Evolutionary conservation across 1,284 basidiomycete species (phyloP).

Genomic region (Ustilago sp.): DNA sequence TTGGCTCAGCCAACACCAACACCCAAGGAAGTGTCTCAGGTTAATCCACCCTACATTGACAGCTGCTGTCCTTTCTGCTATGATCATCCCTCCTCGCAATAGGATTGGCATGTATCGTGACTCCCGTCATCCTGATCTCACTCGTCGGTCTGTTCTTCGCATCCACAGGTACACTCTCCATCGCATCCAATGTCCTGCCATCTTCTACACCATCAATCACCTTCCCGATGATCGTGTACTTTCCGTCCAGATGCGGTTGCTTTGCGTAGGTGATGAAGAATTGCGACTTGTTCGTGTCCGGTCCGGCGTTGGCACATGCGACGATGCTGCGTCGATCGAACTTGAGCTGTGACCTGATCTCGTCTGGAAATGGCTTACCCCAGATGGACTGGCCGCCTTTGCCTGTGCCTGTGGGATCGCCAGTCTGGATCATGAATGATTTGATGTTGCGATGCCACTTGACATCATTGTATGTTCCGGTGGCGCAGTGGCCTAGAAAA

Average conservation of each 20-base stretch:
- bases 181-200: conserved; percentile 54
- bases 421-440: conserved; percentile 93
- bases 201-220: conserved; percentile 66
- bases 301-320: conserved; percentile 67
- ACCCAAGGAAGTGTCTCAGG: neutral
- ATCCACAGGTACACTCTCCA: conserved; percentile 86
- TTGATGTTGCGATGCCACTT: conserved; percentile 79
- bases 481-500: conserved; percentile 91
- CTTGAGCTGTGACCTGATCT: conserved; percentile 75
- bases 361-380: conserved; percentile 95
- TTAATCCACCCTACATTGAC: neutral
- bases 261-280: conserved; percentile 68
- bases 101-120: conserved; percentile 95
- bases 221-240: conserved; percentile 66
- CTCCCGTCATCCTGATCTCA: conserved; percentile 84
- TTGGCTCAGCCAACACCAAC: conserved; percentile 9
- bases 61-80: neutral
- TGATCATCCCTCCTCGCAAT: conserved; percentile 73
- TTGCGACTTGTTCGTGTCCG: conserved; percentile 65
- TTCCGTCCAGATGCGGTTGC: conserved; percentile 64
- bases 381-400: conserved; percentile 91
- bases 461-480: conserved; percentile 85
- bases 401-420: conserved; percentile 95
- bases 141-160: conserved; percentile 86
- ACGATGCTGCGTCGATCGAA: conserved; percentile 65